Conservation (phyloP, 345 rosid species). For the Cardiospermum halicacabum region DNA sequence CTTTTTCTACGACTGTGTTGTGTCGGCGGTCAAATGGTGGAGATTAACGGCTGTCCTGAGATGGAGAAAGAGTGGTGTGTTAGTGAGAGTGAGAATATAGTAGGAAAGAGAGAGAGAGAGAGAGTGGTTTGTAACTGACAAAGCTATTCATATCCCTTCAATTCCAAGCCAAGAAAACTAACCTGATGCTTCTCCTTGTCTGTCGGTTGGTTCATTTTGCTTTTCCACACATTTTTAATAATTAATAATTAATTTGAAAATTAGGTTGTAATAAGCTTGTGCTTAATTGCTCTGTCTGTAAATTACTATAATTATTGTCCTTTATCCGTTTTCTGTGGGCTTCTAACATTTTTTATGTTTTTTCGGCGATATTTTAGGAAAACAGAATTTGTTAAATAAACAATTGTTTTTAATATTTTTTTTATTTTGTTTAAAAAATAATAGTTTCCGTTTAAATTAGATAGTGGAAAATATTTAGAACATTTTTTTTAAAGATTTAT, state of each 20-base stretch:
- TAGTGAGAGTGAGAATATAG: conserved; percentile 1
- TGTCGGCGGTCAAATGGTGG: conserved; percentile 35
- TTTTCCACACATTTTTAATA: conserved; percentile 36
- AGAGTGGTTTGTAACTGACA: conserved; percentile 51
- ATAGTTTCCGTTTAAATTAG: too few species aligned
- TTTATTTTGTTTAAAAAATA: too few species aligned
- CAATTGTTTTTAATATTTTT: too few species aligned
- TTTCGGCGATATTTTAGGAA: too few species aligned
- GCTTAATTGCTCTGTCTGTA: not conserved
- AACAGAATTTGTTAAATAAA: too few species aligned
- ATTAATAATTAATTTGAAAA: not conserved
- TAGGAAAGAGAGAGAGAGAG: conserved; percentile 16
- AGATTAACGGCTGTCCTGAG: conserved; percentile 35
- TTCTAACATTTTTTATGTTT: not conserved
- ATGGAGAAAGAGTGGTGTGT: conserved; percentile 16
- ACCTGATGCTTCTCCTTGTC: conserved; percentile 43
- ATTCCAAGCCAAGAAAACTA: conserved; percentile 67
- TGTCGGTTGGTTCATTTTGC: conserved; percentile 52
- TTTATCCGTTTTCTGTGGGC: not conserved
- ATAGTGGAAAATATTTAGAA: too few species aligned
- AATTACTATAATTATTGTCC: conserved; percentile 17
- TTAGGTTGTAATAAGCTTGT: not conserved
- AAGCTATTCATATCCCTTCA: conserved; percentile 54
- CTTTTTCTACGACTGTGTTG: conserved; percentile 41
- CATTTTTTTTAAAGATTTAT: too few species aligned